These are phyloP conservation scores for Durusdinium trenchii DNA, from an alignment of 73 alveolate species.

Conservation along the genomic window DNA sequence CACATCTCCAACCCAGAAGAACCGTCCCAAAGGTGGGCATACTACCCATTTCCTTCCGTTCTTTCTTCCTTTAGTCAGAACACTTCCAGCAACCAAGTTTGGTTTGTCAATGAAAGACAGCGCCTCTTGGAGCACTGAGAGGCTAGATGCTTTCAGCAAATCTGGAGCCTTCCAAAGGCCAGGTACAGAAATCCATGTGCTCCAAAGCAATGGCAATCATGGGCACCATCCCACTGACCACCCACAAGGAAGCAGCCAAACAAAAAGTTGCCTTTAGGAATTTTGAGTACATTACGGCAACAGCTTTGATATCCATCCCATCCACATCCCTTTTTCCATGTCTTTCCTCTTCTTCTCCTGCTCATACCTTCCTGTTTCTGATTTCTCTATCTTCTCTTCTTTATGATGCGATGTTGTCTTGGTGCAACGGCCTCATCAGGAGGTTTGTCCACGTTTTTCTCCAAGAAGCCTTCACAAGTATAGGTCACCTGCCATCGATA, in stretches of 20 bases:
- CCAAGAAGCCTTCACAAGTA: constrained; percentile 52
- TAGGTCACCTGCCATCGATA: constrained; percentile 49
- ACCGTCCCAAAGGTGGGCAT: no score
- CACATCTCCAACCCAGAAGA: no score
- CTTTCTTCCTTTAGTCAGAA: no score
- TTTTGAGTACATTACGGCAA: no score
- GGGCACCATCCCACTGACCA: not conserved
- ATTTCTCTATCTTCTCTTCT: no score
- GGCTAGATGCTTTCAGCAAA: constrained; percentile 25
- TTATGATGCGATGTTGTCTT: not conserved
- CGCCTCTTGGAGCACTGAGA: constrained; percentile 61
- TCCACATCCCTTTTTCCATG: no score
- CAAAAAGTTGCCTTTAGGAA: no score
- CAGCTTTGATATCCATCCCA: no score
- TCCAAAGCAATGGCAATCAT: not conserved
- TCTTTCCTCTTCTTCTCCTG: not conserved
- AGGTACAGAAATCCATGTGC: not conserved
- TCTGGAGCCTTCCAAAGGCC: constrained; percentile 10
- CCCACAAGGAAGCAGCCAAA: not conserved
- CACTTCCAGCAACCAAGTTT: no score
- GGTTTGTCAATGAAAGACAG: not conserved
- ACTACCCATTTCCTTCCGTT: no score
- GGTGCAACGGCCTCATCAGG: constrained; percentile 23
- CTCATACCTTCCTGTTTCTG: no score
- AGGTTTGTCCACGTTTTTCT: constrained; percentile 84